Evolutionary conservation across 129 eudicot genomes (phyloP), one percentile per base, ranked within the genome.

Genomic region (Helianthus tuberosus): DNA sequence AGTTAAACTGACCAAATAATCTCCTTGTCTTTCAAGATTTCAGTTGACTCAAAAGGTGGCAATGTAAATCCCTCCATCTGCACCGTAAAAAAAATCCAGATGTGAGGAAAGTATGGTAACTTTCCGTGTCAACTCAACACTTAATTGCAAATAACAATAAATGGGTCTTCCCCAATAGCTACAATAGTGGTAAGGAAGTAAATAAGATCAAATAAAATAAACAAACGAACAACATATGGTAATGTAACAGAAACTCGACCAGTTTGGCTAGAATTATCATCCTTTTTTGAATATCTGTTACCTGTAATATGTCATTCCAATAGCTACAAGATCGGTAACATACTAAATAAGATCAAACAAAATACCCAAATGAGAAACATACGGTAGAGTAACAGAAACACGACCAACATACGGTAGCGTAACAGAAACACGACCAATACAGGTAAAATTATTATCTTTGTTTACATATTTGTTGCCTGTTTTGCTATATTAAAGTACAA

Each of bases 21-120:
- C 64, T 95, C 99, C 77, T 89, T 85, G 36, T 91, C 97, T 73
- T 95, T 86, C 44, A 95, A 64, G 62, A 95, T 87, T 75, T 79
- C 64, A 54, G 89, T 85, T 2, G 96, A 91, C 81, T 89, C 97
- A 82, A 87, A 91, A 11, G 92, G 87, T 39, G 99, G 96, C 64
- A 95, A 80, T 62, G 90, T 94, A 89, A 89, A 95, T 48, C 96
- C 97, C 75, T 90, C 97, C 91, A 95, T 85, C 99, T 91, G 87
- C 86, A 82, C 52, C 36, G 59, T 65, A 47, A 35, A 20, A 55
- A 14, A 20, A 14, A 44, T 15, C 50, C 25, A 66, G 5, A 13
- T 32, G 20, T 29, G 66, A 61, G 44, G 5, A 61, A 3, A 35
- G 14, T 32, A 61, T 8, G 20, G 25, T 48, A 62, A 59, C 35